Percentiles rank a stretch among this genome's conserved stretches.
Conservation (phyloP, 1,284 basidiomycete genomes). For the Caloboletus inedulis region DNA sequence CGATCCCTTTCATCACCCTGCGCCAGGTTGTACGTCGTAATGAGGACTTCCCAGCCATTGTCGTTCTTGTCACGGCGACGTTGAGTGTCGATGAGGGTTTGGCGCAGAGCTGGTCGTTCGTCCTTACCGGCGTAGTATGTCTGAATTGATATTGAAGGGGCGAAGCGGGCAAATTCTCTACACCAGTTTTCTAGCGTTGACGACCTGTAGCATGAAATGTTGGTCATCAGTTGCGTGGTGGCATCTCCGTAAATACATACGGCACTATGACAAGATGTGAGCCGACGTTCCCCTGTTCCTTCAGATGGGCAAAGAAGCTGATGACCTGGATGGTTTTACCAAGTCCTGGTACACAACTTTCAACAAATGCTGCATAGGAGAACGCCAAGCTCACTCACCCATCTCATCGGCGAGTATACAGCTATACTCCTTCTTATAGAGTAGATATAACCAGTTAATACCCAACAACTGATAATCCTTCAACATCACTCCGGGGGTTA, state of each 20-base stretch:
- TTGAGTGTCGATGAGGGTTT: conserved; percentile 64
- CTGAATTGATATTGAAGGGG: conserved; percentile 81
- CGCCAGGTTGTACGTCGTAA: conserved; percentile 96
- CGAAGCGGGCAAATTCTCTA: conserved; percentile 91
- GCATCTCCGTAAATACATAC: conserved; percentile 57
- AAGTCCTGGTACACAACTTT: conserved; percentile 55
- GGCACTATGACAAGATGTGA: conserved; percentile 96
- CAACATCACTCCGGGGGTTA: conserved; percentile 72
- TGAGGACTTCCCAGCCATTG: conserved; percentile 85
- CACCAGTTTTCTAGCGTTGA: conserved; percentile 99
- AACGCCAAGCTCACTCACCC: conserved; percentile 51
- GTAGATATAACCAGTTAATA: conserved; percentile 94
- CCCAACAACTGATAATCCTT: conserved; percentile 98
- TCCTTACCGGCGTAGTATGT: conserved; percentile 94
- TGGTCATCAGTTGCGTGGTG: conserved; percentile 17
- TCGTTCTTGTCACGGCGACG: conserved; percentile 41
- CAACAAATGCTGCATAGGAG: neutral
- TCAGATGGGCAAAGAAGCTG: conserved; percentile 89
- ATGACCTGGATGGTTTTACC: conserved; percentile 99
- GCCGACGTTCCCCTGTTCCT: conserved; percentile 72
- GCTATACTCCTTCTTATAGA: conserved; percentile 79
- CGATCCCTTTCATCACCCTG: conserved; percentile 85
- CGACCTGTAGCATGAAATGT: conserved; percentile 49
- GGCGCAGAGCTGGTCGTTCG: conserved; percentile 77
- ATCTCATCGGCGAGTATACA: conserved; percentile 99